Evolutionary conservation across 768 basidiomycete genomes (phyloP).

Genomic region (Pulveroboletus sp.): DNA sequence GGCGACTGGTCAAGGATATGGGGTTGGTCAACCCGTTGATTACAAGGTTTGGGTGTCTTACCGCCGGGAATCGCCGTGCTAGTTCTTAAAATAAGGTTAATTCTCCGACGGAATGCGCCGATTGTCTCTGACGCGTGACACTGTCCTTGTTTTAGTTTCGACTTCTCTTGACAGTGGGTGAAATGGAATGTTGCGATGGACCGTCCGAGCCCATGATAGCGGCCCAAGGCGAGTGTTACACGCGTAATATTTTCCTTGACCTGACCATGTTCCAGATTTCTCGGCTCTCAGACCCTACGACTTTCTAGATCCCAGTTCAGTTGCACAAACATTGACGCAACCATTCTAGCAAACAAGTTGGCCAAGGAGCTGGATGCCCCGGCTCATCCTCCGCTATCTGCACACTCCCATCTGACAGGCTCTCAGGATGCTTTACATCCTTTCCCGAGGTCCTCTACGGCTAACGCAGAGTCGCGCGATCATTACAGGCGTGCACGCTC

Average conservation of each 20-base stretch:
- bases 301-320: neutral
- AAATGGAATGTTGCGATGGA: slow-evolving; percentile 85
- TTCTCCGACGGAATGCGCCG: slow-evolving; percentile 22
- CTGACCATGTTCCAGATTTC: slow-evolving; percentile 6
- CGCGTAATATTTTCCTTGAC: neutral
- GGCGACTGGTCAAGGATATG: slow-evolving; percentile 47
- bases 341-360: neutral
- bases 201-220: slow-evolving; percentile 42
- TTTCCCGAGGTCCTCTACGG: neutral
- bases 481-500: neutral
- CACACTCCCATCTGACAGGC: neutral
- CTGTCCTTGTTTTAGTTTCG: no score
- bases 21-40: slow-evolving; percentile 5
- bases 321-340: neutral
- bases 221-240: slow-evolving; percentile 21
- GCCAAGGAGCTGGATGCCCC: neutral
- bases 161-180: no score
- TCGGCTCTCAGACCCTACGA: slow-evolving; percentile 1
- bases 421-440: neutral
- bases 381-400: neutral
- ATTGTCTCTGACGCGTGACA: slow-evolving; percentile 7
- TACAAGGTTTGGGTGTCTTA: slow-evolving; percentile 23
- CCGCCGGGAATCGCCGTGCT: slow-evolving; percentile 20
- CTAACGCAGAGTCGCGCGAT: neutral
- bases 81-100: slow-evolving; percentile 31